Conservation (phyloP, 495 filamentous ascomycete species). For the Neurospora hispaniola region DNA sequence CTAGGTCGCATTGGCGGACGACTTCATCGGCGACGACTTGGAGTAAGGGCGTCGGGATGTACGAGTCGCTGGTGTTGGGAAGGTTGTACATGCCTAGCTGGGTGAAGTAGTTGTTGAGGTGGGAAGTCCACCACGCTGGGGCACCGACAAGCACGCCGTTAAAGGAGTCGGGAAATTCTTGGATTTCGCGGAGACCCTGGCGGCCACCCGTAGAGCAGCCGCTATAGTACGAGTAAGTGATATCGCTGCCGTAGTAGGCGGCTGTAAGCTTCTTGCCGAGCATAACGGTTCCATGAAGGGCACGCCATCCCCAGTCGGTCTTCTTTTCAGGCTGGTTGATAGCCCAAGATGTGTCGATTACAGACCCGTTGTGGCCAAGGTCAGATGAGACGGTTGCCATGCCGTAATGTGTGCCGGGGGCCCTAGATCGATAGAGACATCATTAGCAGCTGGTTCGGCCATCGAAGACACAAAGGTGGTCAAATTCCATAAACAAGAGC, state of each 20-base stretch:
- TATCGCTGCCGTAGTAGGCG: constrained; percentile 29
- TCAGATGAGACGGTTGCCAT: constrained; percentile 47
- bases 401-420: constrained; percentile 21
- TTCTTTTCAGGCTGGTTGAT: constrained; percentile 26
- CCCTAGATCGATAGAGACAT: constrained; percentile 1
- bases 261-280: constrained; percentile 29
- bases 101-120: constrained; percentile 36
- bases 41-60: constrained; percentile 41
- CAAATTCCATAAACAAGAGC: background rate
- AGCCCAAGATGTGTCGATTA: constrained; percentile 37
- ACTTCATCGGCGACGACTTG: constrained; percentile 44
- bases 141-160: constrained; percentile 47
- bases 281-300: constrained; percentile 37
- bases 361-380: constrained; percentile 41
- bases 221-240: constrained; percentile 41
- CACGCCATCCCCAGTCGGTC: constrained; percentile 35
- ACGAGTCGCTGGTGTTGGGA: constrained; percentile 32
- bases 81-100: constrained; percentile 27
- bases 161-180: constrained; percentile 43
- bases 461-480: background rate
- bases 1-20: constrained; percentile 54
- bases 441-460: background rate
- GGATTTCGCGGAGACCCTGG: constrained; percentile 41
- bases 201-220: constrained; percentile 48
- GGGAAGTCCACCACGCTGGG: constrained; percentile 36